Evolutionary conservation across 129 eudicot genomes (phyloP).

Genomic region (Chrysanthemum seticuspe): DNA sequence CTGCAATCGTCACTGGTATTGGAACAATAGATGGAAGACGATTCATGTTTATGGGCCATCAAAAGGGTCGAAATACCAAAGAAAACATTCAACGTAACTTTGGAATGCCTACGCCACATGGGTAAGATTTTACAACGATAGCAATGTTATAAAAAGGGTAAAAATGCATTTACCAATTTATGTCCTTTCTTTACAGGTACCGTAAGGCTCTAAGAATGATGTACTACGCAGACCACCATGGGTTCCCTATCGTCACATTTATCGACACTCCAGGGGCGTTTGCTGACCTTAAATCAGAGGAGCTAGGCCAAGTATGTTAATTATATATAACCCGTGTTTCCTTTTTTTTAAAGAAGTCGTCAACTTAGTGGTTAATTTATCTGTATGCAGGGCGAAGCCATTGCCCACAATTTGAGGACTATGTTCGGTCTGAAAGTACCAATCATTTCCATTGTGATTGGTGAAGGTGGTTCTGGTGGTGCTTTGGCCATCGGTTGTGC

Average conservation of each 20-base stretch:
- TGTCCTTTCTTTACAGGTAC: conserved; percentile 39
- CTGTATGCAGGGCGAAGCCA: conserved; percentile 81
- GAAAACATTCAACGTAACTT: conserved; percentile 88
- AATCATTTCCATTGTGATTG: conserved; percentile 76
- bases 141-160: neutral
- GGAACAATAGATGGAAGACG: conserved; percentile 78
- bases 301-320: conserved; percentile 76
- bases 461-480: conserved; percentile 97
- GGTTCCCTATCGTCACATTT: conserved; percentile 86
- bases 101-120: conserved; percentile 99
- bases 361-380: conserved; percentile 12
- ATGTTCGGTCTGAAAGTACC: conserved; percentile 92
- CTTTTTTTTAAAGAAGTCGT: neutral
- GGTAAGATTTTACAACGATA: conserved; percentile 45
- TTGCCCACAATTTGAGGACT: conserved; percentile 75
- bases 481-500: conserved; percentile 88
- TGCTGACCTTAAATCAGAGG: conserved; percentile 88
- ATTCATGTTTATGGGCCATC: conserved; percentile 93
- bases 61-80: conserved; percentile 90
- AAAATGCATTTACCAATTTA: neutral
- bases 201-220: conserved; percentile 85
- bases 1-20: conserved; percentile 81
- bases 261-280: conserved; percentile 97
- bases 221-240: conserved; percentile 96
- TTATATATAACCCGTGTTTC: neutral